Conservation (phyloP, 441 rosid genomes). For the Arabidopsis hybrid region DNA sequence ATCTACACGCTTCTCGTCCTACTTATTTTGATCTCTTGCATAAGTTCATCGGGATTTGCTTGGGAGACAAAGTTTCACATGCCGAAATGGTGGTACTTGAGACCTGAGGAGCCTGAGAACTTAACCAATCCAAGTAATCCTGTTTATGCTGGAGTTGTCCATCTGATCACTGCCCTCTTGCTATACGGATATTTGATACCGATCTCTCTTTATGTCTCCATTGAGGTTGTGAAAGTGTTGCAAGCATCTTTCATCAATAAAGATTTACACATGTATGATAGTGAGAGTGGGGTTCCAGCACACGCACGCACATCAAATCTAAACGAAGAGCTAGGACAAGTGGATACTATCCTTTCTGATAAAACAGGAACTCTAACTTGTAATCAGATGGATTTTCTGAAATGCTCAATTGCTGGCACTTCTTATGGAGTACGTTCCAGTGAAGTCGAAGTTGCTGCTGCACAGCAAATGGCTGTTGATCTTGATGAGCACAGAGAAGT, state of each 20-base stretch:
- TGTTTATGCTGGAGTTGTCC: slow-evolving; percentile 69
- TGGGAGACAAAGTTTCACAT: slow-evolving; percentile 75
- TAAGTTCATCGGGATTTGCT: slow-evolving; percentile 87
- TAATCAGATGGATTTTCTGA: slow-evolving; percentile 97
- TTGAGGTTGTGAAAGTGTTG: slow-evolving; percentile 92
- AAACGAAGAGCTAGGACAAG: slow-evolving; percentile 96
- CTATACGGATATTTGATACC: slow-evolving; percentile 96
- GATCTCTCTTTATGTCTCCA: slow-evolving; percentile 94
- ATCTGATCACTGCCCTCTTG: slow-evolving; percentile 88
- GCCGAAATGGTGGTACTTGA: slow-evolving; percentile 87
- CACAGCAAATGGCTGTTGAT: slow-evolving; percentile 82
- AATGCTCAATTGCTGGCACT: slow-evolving; percentile 94
- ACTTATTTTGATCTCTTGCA: slow-evolving; percentile 73
- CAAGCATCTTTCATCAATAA: slow-evolving; percentile 91
- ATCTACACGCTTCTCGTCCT: slow-evolving; percentile 82
- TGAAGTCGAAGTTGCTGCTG: slow-evolving; percentile 95
- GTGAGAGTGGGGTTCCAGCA: slow-evolving; percentile 84
- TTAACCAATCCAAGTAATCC: slow-evolving; percentile 69
- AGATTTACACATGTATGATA: slow-evolving; percentile 87
- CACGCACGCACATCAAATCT: slow-evolving; percentile 93
- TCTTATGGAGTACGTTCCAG: slow-evolving; percentile 82
- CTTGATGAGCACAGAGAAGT: slow-evolving; percentile 60
- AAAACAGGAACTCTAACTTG: slow-evolving; percentile 98
- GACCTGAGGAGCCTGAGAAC: slow-evolving; percentile 55
- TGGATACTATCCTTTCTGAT: slow-evolving; percentile 93